phyloP scores from a whole-genome alignment of 1,284 basidiomycete species.

The Puccinia triticina region DNA sequence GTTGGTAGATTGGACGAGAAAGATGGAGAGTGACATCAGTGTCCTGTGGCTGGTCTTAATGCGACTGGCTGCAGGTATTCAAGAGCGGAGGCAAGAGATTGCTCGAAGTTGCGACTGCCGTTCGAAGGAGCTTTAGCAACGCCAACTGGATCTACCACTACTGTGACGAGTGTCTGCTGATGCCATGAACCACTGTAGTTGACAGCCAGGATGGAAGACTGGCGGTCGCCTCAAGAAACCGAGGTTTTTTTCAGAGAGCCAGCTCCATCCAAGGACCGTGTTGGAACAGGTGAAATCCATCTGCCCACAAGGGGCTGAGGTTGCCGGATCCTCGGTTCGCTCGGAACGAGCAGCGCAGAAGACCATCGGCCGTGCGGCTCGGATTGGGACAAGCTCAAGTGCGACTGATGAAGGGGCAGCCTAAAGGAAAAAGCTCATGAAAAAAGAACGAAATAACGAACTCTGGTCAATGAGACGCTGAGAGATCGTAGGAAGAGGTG shows the following conservation, averaged over 20 bases:
- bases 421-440: conserved; percentile 31
- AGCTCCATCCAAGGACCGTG: no score
- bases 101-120: background rate
- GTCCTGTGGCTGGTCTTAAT: conserved; percentile 19
- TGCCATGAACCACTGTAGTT: no score
- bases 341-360: background rate
- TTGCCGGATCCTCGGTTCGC: background rate
- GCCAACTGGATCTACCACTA: no score
- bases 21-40: conserved; percentile 40
- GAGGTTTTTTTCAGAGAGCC: no score
- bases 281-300: no score
- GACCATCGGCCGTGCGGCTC: background rate
- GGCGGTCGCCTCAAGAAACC: no score
- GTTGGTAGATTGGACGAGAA: background rate
- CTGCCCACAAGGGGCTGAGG: no score
- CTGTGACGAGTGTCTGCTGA: no score
- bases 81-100: background rate
- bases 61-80: conserved; percentile 9
- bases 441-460: conserved; percentile 36
- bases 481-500: background rate
- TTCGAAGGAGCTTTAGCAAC: no score
- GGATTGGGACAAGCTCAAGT: background rate
- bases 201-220: no score
- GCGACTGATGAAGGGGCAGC: background rate
- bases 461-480: conserved; percentile 52